Base-by-base conservation (phyloP, 768 basidiomycete genomes). In the Wakefieldia striispora region DNA sequence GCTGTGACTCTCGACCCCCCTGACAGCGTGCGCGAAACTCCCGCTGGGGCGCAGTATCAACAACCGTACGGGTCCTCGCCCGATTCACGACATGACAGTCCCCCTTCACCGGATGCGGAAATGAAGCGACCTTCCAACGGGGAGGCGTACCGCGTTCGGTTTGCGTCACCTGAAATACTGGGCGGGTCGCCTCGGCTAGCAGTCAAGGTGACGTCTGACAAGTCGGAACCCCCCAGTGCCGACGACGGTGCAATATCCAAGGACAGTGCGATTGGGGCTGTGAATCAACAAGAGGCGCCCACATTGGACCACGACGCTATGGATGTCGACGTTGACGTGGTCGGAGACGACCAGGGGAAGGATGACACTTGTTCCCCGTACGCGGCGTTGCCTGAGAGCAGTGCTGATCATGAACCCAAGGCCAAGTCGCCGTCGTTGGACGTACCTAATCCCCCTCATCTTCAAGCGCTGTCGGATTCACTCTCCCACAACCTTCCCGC, bases 151-250 rank as follows among this genome's bases (percentile, higher is more conserved):
- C 61, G 51, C 1, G 69, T 69, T 40, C 55, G 67, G 26, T 70
- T 69, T 27, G 59, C 58, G 3, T 69, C 69, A 3, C 69, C 69
- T 3, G 69, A 70, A 39, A 40, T 65, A 36, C 34, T 63, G 36
- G 24, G 23, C 26, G 58, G 45, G 6, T 34, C 55, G 7, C 53
- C 62, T 16, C 36, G 50, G 26, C 6, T 66, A 42, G 47, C 10
- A 10, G 56, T 39, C 9, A 51, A 45, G 21, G n/a, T 29, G 5
- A n/a, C 38, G 0, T 13, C 17, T n/a, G 48, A 54, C 17, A 26
- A 33, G 17, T 39, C 21, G 34, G 55, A 51, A 11, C 38, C 23
- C 9, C 10, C 24, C 40, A 51, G 44, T 24, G 17, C 17, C 3
- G 6, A 31, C 5, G 39, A 34, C 10, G 40, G 16, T 23, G 8